Evolutionary conservation across 768 basidiomycete species (phyloP), one percentile per base, ranked within the genome.

Genomic region (Tricholoma furcatifolium): DNA sequence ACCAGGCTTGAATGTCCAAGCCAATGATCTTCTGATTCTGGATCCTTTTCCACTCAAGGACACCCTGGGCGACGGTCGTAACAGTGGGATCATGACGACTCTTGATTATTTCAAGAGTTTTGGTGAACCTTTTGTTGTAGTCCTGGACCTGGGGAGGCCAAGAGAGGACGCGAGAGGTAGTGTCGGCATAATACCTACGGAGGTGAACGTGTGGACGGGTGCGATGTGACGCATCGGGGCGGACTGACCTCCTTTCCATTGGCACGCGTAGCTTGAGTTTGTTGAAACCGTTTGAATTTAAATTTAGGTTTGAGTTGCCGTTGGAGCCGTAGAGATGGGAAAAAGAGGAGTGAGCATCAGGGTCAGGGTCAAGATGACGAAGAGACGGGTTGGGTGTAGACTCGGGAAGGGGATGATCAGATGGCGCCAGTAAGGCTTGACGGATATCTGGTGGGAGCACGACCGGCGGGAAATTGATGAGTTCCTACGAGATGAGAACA

Each of bases 71-170:
- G 51, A 98, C 91, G 7, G 95, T 97, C 6, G 96, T 95, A 7
- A 98, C 97, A 0, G 97, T 98, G 0, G 96, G 96, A 64, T 98
- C 96, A 70, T 99, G 97, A 10, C 97, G 79, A 51, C 79, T 83
- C 74, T 99, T 99, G 77, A 99, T 95, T 20, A 83, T 74, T 42
- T 95, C 88, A 8, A 98, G 78, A 32, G 84, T 69, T 59, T 86
- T 87, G 4, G 97, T 99, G 74, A 99, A 98, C 7, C 83, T 78
- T 21, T 83, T 82, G 69, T 98, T 98, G 74, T 93, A 97, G 60
- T 96, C 93, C 60, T 86, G 86, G 0, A 99, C 83, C 63, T 96
- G 91, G 0, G 96, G 97, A 3, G 96, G 97, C 81, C 93, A 97
- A 20, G 77, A 70, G 39, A 86, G 75, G 59, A 86, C 77, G 57